Percentiles rank a stretch among this genome's conserved stretches.
These are phyloP conservation scores for Amniculicola lignicola DNA, from an alignment of 495 filamentous ascomycete species.

Conservation along the genomic window DNA sequence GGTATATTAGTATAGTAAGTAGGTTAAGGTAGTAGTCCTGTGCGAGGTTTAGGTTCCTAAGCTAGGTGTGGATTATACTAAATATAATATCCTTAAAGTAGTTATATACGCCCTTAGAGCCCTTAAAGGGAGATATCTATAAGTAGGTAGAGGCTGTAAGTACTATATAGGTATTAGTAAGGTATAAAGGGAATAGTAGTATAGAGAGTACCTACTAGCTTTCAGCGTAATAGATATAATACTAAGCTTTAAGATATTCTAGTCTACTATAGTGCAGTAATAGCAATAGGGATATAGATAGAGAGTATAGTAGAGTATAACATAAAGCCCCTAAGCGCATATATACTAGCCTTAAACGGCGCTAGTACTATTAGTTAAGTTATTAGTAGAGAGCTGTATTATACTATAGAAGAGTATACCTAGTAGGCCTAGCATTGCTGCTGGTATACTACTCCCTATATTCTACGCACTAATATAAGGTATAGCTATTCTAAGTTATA, in stretches of 20 bases:
- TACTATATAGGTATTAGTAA: conserved; percentile 19
- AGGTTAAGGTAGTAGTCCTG: conserved; percentile 39
- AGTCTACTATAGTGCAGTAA: conserved; percentile 28
- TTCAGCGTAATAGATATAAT: conserved; percentile 26
- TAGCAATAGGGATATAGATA: too few relatives aligned
- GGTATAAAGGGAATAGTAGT: not conserved
- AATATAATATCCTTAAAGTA: conserved; percentile 42
- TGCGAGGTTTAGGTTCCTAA: conserved; percentile 30
- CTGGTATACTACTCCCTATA: too few relatives aligned
- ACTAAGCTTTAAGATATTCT: conserved; percentile 24
- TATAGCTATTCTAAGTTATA: too few relatives aligned
- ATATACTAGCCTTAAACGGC: too few relatives aligned
- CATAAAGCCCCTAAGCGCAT: too few relatives aligned
- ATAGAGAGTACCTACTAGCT: conserved; percentile 20
- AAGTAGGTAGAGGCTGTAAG: conserved; percentile 21
- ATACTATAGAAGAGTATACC: too few relatives aligned
- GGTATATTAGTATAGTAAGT: conserved; percentile 50
- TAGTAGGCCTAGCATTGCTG: too few relatives aligned
- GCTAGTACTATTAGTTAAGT: too few relatives aligned
- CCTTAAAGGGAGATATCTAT: conserved; percentile 32
- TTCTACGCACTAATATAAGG: too few relatives aligned
- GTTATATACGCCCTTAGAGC: conserved; percentile 29
- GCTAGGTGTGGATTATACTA: conserved; percentile 34
- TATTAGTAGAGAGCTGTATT: too few relatives aligned
- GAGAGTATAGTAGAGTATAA: too few relatives aligned